These are phyloP conservation scores for Ziziphus jujuba DNA, from an alignment of 306 rosid genomes.

Conservation along the genomic window DNA sequence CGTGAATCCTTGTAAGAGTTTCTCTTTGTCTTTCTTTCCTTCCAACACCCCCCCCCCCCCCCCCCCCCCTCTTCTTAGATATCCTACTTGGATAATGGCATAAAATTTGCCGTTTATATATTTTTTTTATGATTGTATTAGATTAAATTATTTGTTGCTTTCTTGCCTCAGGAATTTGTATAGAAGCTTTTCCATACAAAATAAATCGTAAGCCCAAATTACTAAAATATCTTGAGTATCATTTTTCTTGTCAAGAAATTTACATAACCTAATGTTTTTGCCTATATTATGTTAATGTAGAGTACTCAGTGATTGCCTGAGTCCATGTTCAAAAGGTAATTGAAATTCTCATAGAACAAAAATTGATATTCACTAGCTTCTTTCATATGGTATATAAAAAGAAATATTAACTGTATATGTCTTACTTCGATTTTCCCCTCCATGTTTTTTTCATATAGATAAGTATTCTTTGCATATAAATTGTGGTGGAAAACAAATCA, in stretches of 20 bases:
- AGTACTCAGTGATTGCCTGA: slow-evolving; percentile 18
- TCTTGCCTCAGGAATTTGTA: slow-evolving; percentile 19
- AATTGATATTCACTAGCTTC: not conserved
- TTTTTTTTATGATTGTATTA: not conserved
- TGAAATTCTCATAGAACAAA: not conserved
- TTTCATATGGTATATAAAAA: too few relatives aligned
- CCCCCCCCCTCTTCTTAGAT: too few relatives aligned
- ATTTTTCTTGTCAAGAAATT: not conserved
- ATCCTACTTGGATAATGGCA: not conserved
- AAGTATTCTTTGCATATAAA: slow-evolving; percentile 43
- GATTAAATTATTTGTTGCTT: not conserved
- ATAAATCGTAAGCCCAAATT: slow-evolving; percentile 7
- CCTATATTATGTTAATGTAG: not conserved
- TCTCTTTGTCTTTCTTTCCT: not conserved
- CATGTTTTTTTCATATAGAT: slow-evolving; percentile 9
- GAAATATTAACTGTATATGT: not conserved
- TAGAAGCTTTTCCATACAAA: slow-evolving; percentile 10
- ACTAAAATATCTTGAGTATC: too few relatives aligned
- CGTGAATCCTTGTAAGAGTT: slow-evolving; percentile 19
- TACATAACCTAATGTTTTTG: not conserved
- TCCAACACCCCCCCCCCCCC: too few relatives aligned
- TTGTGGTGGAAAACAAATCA: slow-evolving; percentile 57
- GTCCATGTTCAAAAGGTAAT: slow-evolving; percentile 20
- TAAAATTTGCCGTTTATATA: not conserved
- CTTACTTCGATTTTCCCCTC: not conserved